Conservation (phyloP, 495 filamentous ascomycete species). For the Entonaema liquescens region DNA sequence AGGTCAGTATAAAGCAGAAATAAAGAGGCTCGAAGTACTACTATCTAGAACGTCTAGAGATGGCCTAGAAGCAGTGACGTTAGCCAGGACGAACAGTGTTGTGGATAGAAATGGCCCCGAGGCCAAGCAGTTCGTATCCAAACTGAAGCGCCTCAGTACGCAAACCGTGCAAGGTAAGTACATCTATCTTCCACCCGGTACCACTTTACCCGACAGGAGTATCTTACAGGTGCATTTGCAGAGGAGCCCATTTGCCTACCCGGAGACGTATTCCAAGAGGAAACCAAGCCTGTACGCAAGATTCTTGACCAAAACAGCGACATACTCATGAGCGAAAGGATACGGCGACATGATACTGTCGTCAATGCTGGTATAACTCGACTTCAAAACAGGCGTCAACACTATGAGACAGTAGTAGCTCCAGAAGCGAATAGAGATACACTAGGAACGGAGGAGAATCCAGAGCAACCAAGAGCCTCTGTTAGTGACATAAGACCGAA, state of each 20-base stretch:
- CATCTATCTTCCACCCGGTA: not conserved
- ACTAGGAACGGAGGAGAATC: not conserved
- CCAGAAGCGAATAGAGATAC: not conserved
- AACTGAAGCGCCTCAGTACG: conserved; percentile 42
- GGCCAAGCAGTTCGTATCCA: conserved; percentile 47
- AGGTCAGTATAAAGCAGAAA: conserved; percentile 54
- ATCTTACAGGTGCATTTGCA: conserved; percentile 10
- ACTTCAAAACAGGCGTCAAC: conserved; percentile 2
- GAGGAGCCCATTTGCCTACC: not conserved
- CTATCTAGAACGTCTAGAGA: conserved; percentile 55
- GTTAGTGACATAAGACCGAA: not conserved
- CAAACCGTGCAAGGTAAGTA: conserved; percentile 14
- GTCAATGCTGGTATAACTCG: not conserved
- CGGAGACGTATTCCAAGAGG: not conserved
- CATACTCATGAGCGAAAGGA: conserved; percentile 39
- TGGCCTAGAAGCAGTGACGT: conserved; percentile 56
- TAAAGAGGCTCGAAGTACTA: conserved; percentile 59
- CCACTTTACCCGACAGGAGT: not conserved
- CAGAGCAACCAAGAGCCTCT: not conserved
- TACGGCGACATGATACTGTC: conserved; percentile 28
- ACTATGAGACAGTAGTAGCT: not conserved
- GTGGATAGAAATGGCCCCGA: conserved; percentile 47
- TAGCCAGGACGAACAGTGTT: conserved; percentile 55
- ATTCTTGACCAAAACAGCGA: conserved; percentile 40
- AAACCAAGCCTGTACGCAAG: conserved; percentile 6